Evolutionary conservation across 108 stramenopile genomes (phyloP), one percentile per base, ranked within the genome.

Genomic region (Skeletonema grethae): DNA sequence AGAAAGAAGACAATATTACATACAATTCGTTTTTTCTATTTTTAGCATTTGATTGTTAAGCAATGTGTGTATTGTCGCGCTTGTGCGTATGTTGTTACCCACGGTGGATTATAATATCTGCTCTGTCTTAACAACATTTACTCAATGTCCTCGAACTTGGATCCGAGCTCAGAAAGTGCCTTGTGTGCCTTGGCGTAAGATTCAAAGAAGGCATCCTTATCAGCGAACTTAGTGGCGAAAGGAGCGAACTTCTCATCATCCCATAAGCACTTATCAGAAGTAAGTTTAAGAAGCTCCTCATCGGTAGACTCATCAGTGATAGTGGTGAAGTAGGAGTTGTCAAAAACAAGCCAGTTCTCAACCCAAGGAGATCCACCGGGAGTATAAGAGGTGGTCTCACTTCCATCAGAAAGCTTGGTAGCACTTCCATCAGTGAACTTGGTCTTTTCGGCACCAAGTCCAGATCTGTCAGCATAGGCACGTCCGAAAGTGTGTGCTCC

Each of bases 401-500:
- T 84, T 63, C 93, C 95, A 75, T 97, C 95, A n/a, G 83, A 86
- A 13, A 86, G 73, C 65, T 94, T 94, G 36, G 82, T 78, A 36
- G 82, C 81, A 22, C 58, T 61, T 70, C 97, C 97, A 73, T 97
- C 93, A 60, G 97, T 98, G 73, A 90, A 95, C 71, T 97, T 97
- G 29, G 96, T 97, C 70, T 91, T 84, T 73, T 95, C 89, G 20
- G 88, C 91, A 34, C 88, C 92, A 55, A 89, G 69, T 61, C 94
- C 95, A 25, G 85, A 87, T 57, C 93, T 70, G 71, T 91, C 89
- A 25, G 80, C 83, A 67, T 94, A 95, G 53, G 94, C 94, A 9
- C 91, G 88, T 55, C 97, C 97, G 38, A 97, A 80, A 50, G 95
- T 90, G 90, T 98, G 97, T 2, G 96, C 97, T 50, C 97, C 97